Evolutionary conservation across 345 rosid genomes (phyloP), one percentile per base, ranked within the genome.

Genomic region (Odontarrhena argentea): DNA sequence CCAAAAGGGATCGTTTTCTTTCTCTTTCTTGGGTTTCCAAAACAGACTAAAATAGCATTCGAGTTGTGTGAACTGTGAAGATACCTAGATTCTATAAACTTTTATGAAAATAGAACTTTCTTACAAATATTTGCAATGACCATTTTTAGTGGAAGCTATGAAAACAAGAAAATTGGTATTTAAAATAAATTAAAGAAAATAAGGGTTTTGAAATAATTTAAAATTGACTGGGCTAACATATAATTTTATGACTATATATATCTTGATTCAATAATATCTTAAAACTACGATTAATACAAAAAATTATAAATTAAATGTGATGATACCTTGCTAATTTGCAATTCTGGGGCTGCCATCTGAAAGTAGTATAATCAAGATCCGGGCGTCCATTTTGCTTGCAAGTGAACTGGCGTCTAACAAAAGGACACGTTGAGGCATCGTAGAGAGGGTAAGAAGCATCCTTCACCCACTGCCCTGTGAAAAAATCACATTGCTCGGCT

Each of bases 311-410:
- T n/a, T 18, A 25, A 14, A 12, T 6, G 38, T n/a, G 11, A 1
- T 11, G 61, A 26, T 58, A 88, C 92, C 87, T 83, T 40, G 77
- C 43, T 59, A 92, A 47, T 52, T 74, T 65, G 77, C 98, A 92
- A 63, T 14, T 60, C 5, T 51, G 76, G 57, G 98, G 98, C 68
- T 82, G 82, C 98, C 96, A 92, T 61, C 85, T 70, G 70, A 85
- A 89, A 5, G 77, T 41, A 43, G 90, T 48, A 74, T 79, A 85
- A 25, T 56, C 55, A 26, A 71, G 77, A 76, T 92, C 98, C 3
- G 86, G 86, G 37, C 95, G 87, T 58, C 96, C 98, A 60, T 92
- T 86, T 50, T 47, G 78, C 67, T 69, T 71, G 78, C 96, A 88
- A 54, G 47, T 46, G 74, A 87, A 92, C 77, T 85, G 92, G 3